These are phyloP conservation scores for Lepidopterella palustris DNA, from an alignment of 495 filamentous ascomycete genomes.

Conservation along the genomic window DNA sequence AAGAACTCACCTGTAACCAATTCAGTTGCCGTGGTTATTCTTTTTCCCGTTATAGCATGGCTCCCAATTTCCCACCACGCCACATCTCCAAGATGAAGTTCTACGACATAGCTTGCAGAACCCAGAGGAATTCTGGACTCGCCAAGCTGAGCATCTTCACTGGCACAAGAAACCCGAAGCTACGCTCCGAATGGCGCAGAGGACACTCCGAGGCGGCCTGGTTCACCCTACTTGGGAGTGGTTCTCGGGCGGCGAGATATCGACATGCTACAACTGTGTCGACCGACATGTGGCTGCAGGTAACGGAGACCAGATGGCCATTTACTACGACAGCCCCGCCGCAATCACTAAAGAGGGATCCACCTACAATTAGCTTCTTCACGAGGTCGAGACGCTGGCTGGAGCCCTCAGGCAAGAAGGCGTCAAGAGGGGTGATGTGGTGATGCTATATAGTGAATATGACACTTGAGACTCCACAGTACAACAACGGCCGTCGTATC, in stretches of 20 bases:
- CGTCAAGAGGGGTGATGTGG: constrained; percentile 77
- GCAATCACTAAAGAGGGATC: constrained; percentile 63
- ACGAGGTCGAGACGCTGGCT: constrained; percentile 76
- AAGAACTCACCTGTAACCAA: no score
- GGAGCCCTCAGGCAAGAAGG: constrained; percentile 79
- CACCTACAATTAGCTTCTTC: constrained; percentile 67
- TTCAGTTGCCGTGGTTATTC: no score
- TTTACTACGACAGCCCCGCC: constrained; percentile 85
- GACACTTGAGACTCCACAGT: background rate
- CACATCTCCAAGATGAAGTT: constrained; percentile 34
- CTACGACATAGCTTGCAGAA: constrained; percentile 46
- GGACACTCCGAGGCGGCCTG: constrained; percentile 44
- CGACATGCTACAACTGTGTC: constrained; percentile 83
- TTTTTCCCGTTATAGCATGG: no score
- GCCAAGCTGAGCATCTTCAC: constrained; percentile 64
- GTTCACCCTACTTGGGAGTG: constrained; percentile 65
- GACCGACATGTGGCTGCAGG: constrained; percentile 68
- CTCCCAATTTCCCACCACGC: no score
- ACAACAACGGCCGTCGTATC: no score
- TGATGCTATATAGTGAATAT: constrained; percentile 77
- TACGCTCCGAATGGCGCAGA: constrained; percentile 40
- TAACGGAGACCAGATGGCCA: constrained; percentile 64
- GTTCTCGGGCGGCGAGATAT: constrained; percentile 87
- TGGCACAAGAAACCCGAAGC: constrained; percentile 69
- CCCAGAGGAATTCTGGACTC: constrained; percentile 70